A percentile compares a stretch with the other conserved stretches of the same genome.
phyloP scores from a whole-genome alignment of 2,329 filamentous ascomycete species.

The Clonostachys solani region DNA sequence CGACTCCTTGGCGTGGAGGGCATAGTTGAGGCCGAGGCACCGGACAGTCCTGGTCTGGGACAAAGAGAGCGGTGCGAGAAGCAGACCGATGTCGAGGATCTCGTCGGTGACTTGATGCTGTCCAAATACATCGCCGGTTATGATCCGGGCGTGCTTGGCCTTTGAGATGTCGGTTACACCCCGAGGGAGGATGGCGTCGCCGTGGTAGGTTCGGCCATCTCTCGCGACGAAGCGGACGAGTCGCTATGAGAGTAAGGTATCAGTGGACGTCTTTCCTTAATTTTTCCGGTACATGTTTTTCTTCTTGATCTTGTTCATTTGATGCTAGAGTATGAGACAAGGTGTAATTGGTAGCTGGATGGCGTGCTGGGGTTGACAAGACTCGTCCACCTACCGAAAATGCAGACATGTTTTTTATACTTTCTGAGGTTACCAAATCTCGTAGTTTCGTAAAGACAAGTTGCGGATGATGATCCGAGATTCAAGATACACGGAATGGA shows the following conservation, averaged over 20 bases:
- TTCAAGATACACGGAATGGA: too few relatives aligned
- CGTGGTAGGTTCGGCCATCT: slow-evolving; percentile 67
- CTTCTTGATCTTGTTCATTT: neutral
- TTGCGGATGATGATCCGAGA: too few relatives aligned
- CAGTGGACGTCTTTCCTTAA: too few relatives aligned
- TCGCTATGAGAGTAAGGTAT: slow-evolving; percentile 38
- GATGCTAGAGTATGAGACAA: too few relatives aligned
- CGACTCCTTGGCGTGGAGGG: slow-evolving; percentile 65
- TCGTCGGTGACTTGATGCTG: slow-evolving; percentile 60
- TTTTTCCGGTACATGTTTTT: neutral
- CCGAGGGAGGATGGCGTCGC: slow-evolving; percentile 65
- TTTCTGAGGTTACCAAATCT: neutral
- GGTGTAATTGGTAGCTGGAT: too few relatives aligned
- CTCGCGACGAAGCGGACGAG: slow-evolving; percentile 70
- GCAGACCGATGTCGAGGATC: slow-evolving; percentile 45
- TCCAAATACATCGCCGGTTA: slow-evolving; percentile 63
- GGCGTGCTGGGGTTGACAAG: too few relatives aligned
- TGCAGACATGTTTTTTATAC: neutral
- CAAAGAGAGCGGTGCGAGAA: slow-evolving; percentile 61
- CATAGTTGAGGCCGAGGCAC: slow-evolving; percentile 70
- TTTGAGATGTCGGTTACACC: slow-evolving; percentile 58
- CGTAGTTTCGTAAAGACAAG: neutral
- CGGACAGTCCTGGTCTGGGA: slow-evolving; percentile 63
- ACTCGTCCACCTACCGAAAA: neutral
- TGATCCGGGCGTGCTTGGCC: slow-evolving; percentile 55